Percentiles rank a stretch among this genome's conserved stretches.
Conservation (phyloP, 2,329 filamentous ascomycete species). For the Aurifilum marmelostoma region DNA sequence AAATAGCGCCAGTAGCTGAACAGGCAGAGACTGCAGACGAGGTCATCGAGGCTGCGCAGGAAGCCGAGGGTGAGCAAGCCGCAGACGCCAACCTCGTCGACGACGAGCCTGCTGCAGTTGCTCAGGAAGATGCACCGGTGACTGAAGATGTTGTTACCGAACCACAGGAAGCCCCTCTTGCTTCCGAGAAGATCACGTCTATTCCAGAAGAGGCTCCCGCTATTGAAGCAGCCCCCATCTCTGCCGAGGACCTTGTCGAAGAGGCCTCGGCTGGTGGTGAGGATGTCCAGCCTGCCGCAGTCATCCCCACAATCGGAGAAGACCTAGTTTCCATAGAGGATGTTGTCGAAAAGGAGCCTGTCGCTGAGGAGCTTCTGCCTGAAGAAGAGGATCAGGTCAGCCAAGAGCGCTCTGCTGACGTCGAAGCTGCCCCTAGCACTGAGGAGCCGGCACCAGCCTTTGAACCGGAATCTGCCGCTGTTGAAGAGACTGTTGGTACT, state of each 20-base stretch:
- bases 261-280: neutral
- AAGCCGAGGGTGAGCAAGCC: conserved; percentile 29
- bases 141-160: neutral
- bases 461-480: neutral
- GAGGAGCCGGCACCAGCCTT: neutral
- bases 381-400: neutral
- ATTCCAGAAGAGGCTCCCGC: neutral
- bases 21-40: conserved; percentile 33
- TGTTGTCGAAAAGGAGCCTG: neutral
- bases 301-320: neutral
- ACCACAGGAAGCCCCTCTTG: neutral
- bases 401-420: neutral
- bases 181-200: neutral
- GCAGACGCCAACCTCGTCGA: neutral
- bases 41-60: conserved; percentile 30
- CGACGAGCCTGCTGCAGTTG: neutral
- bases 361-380: neutral
- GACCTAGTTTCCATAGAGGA: neutral
- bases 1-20: conserved; percentile 33
- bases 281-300: neutral
- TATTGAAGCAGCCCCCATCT: neutral
- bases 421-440: neutral
- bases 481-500: neutral
- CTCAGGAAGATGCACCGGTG: conserved; percentile 9
- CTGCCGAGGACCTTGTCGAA: neutral